Base-by-base conservation (phyloP, 371 early-diverging fungal species). In the Rhizopus sp. region DNA sequence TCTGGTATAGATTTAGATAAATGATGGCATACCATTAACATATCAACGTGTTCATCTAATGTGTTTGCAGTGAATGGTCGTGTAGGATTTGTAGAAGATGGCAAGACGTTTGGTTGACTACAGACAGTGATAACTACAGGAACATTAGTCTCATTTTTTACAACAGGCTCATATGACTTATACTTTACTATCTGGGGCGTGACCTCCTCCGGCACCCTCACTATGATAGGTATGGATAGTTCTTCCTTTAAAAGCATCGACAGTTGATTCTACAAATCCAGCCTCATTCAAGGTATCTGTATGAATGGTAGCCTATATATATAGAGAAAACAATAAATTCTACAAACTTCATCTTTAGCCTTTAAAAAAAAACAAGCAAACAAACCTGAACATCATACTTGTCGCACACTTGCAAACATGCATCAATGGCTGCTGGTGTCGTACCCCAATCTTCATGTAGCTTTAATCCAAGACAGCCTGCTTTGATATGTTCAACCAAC, bases 21-120 rank as follows among this genome's bases (percentile, higher is more conserved):
- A 61, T 97, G 97, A 68, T 97, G 97, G 68, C 97, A 97, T n/a
- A 93, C 96, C 96, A 95, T 95, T 44, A 97, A 73, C 97, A 97
- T 95, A 66, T 97, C 97, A 34, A 97, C 85, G 64, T 97, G 97
- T 64, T 97, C 97, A 69, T 97, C 97, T 38, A 95, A 77, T 5
- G 97, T 97, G 73, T 97, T 97, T 37, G 80, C 72, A 35, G 95
- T 93, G 62, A 81, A 97, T 0, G 95, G 94, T 13, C 95, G 80
- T 0, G 97, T 97, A 0, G 97, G 97, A 50, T 94, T 97, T 16
- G 97, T 97, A 23, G 93, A 93, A 1, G 93, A 91, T 2, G 96
- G 92, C 17, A 96, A 82, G 7, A 96, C 94, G 55, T 92, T 91
- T 13, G 83, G 77, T 48, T 88, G 84, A 50, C 91, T 83, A 60